phyloP scores from a whole-genome alignment of 352 stramenopile genomes.

The Globisporangium uncinulatum region DNA sequence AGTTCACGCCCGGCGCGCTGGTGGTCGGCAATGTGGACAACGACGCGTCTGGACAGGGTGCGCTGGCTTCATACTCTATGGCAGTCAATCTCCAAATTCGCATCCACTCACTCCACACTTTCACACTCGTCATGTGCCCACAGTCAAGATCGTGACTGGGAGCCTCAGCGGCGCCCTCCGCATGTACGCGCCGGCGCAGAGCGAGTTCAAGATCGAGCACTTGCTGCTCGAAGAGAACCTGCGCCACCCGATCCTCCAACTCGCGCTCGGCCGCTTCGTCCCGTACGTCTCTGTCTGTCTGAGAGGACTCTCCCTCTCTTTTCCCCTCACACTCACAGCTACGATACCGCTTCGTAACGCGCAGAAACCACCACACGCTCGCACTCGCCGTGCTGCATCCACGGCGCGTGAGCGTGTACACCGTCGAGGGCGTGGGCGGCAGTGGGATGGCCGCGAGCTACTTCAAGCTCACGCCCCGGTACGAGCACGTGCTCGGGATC shows the following conservation, averaged over 20 bases:
- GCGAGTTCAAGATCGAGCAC: constrained; percentile 86
- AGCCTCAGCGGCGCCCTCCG: constrained; percentile 83
- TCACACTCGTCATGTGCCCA: background rate
- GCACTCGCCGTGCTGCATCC: constrained; percentile 88
- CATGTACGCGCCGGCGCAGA: constrained; percentile 75
- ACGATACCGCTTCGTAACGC: background rate
- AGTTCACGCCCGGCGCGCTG: constrained; percentile 75
- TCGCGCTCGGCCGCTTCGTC: constrained; percentile 82
- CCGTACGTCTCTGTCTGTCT: constrained; percentile 38
- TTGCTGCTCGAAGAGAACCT: constrained; percentile 86
- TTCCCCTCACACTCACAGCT: background rate
- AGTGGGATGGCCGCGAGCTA: constrained; percentile 72
- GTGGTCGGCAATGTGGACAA: constrained; percentile 88
- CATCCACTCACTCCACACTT: background rate
- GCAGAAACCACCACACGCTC: constrained; percentile 46
- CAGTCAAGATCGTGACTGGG: constrained; percentile 88
- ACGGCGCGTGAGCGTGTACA: constrained; percentile 69
- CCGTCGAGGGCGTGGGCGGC: constrained; percentile 72
- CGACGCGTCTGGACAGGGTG: constrained; percentile 47
- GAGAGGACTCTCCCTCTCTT: background rate
- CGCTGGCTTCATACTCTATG: background rate
- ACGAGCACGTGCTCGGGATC: constrained; percentile 83
- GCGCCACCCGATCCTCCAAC: constrained; percentile 79
- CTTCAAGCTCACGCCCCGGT: constrained; percentile 76
- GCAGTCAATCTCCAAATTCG: no score